phyloP scores from a whole-genome alignment of 441 rosid genomes.

The Biscutella laevigata region DNA sequence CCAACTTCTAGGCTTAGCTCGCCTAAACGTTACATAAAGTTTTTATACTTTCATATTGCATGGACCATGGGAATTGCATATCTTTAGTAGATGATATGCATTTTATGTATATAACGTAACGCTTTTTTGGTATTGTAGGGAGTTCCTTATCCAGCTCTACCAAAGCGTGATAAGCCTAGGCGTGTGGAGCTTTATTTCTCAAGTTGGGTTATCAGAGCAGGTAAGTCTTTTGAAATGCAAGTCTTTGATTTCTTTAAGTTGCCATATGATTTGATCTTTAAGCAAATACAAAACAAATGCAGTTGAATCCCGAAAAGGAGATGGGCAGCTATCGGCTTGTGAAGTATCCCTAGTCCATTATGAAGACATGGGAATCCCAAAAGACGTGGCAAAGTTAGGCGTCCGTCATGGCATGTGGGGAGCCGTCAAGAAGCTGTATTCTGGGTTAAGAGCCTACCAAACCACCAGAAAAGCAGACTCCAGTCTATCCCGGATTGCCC shows the following conservation, averaged over 20 bases:
- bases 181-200: constrained; percentile 89
- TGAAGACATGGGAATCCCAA: constrained; percentile 97
- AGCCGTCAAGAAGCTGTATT: constrained; percentile 73
- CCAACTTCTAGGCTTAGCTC: neutral
- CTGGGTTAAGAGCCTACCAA: constrained; percentile 80
- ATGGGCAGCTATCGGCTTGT: constrained; percentile 74
- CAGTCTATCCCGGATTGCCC: constrained; percentile 55
- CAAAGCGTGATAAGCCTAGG: constrained; percentile 80
- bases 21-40: neutral
- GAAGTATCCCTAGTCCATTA: constrained; percentile 75
- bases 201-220: constrained; percentile 84
- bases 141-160: constrained; percentile 58
- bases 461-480: constrained; percentile 50
- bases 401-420: constrained; percentile 98
- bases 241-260: neutral
- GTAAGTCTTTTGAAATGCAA: constrained; percentile 30
- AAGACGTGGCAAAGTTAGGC: constrained; percentile 88
- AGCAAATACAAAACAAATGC: constrained; percentile 16
- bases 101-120: neutral
- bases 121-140: constrained; percentile 35
- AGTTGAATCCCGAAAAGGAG: constrained; percentile 86
- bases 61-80: neutral
- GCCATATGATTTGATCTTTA: neutral
- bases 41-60: neutral
- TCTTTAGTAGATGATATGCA: neutral